Evolutionary conservation across 2,329 filamentous ascomycete genomes (phyloP), one percentile per base, ranked within the genome.

Genomic region (Lasiodiplodia gonubiensis): DNA sequence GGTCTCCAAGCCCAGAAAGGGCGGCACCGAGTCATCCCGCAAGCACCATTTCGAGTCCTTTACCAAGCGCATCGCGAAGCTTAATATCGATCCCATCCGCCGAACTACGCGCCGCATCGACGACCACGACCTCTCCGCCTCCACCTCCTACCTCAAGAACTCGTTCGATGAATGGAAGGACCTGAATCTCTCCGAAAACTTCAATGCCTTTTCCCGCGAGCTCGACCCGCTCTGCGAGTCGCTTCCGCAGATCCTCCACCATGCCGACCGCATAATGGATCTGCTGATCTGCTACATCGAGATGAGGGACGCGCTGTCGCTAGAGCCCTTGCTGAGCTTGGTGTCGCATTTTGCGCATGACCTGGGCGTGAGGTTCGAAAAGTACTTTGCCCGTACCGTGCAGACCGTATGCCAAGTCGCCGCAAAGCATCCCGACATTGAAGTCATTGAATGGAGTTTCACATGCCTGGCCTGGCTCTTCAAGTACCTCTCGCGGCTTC

Each of bases 391-490:
- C 54, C 86, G 87, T 63, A 89, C 91, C 30, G 87, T 99, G 68
- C 86, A 84, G 65, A 83, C 96, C 65, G 88, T 99, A 66, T 87
- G 92, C 48, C 88, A 88, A 18, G 86, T 98, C 70, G 94, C 93
- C 12, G 89, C 89, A 65, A 91, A 88, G 73, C 88, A 92, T 64
- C 86, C 91, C 67, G 90, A 92, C 74, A 89, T 92, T 30, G 92
- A 94, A 70, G 93, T 96, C n/a, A 92, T 98, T 61, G 95, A 99
- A 81, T 98, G 94, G 94, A 94, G 92, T 61, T 99, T 99, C 80
- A 93, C 90, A 14, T 94, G 92, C 72, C 84, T 99, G 67, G 93
- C 95, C 54, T 99, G 96, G 84, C 84, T 98, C 49, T 97, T 99
- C 86, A 99, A 99, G 77, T 98, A 98, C 75, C 86, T 99, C 5